These are phyloP conservation scores for Trifolium dubium DNA, from an alignment of 306 rosid species.

Conservation along the genomic window DNA sequence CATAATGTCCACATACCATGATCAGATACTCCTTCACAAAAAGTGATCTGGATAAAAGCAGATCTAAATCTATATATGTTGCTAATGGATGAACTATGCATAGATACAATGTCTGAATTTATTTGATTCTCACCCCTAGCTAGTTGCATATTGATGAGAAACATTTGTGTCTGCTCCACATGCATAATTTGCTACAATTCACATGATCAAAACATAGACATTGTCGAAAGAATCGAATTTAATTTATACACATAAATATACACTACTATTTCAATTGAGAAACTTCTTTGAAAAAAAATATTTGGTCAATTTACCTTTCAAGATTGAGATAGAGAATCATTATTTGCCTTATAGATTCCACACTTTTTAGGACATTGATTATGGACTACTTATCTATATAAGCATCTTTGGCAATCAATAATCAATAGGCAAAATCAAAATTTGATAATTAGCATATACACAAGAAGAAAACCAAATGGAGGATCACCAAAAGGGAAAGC, in stretches of 20 bases:
- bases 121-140: conserved; percentile 16
- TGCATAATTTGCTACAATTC: conserved; percentile 14
- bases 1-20: no score
- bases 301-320: conserved; percentile 60
- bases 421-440: not conserved
- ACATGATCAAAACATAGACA: conserved; percentile 41
- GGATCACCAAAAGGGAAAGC: conserved; percentile 51
- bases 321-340: conserved; percentile 37
- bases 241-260: not conserved
- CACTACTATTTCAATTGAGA: conserved; percentile 43
- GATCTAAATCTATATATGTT: no score
- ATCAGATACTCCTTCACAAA: no score
- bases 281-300: conserved; percentile 46
- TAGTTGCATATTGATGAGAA: conserved; percentile 40
- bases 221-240: conserved; percentile 70
- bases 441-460: not conserved
- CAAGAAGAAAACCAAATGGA: conserved; percentile 54
- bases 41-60: no score
- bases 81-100: not conserved
- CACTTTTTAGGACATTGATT: not conserved
- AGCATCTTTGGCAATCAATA: conserved; percentile 25
- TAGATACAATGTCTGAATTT: conserved; percentile 7
- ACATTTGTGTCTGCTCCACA: conserved; percentile 20
- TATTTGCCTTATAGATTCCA: conserved; percentile 20
- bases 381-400: conserved; percentile 20